These are phyloP conservation scores for Lipomyces anomalus DNA, from an alignment of 805 yeast genomes.

Conservation along the genomic window DNA sequence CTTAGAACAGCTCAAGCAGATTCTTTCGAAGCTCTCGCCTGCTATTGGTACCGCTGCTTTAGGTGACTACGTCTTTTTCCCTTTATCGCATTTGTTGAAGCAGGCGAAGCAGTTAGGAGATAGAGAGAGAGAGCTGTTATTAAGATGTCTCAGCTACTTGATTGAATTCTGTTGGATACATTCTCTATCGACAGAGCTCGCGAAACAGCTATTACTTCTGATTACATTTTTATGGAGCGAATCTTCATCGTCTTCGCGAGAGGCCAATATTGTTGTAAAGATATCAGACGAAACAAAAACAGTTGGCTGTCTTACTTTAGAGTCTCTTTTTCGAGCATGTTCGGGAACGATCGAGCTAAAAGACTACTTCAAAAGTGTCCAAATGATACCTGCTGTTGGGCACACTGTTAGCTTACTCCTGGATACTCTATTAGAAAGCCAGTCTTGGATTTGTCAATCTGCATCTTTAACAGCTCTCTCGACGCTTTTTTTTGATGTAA, in stretches of 20 bases:
- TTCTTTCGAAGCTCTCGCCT: neutral
- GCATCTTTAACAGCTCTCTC: constrained; percentile 34
- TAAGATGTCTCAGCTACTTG: constrained; percentile 43
- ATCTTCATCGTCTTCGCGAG: constrained; percentile 37
- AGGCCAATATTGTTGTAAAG: constrained; percentile 33
- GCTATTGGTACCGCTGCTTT: constrained; percentile 29
- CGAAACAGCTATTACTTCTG: constrained; percentile 45
- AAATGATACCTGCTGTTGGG: constrained; percentile 42
- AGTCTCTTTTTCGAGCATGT: constrained; percentile 18
- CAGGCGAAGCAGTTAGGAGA: constrained; percentile 42
- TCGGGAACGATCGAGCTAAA: constrained; percentile 18
- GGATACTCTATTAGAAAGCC: constrained; percentile 31
- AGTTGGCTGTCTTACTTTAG: constrained; percentile 22
- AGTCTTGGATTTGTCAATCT: constrained; percentile 28
- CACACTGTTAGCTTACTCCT: constrained; percentile 44
- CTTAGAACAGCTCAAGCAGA: neutral
- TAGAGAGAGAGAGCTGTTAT: constrained; percentile 41
- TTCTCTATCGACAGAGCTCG: constrained; percentile 36
- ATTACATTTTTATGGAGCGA: constrained; percentile 46
- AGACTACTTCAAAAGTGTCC: constrained; percentile 32
- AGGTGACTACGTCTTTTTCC: constrained; percentile 60
- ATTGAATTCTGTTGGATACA: constrained; percentile 47
- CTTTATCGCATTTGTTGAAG: constrained; percentile 50
- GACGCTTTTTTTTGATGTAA: constrained; percentile 28
- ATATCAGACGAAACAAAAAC: constrained; percentile 34